Evolutionary conservation across 2,329 filamentous ascomycete species (phyloP).

Genomic region (Cercospora sp.): DNA sequence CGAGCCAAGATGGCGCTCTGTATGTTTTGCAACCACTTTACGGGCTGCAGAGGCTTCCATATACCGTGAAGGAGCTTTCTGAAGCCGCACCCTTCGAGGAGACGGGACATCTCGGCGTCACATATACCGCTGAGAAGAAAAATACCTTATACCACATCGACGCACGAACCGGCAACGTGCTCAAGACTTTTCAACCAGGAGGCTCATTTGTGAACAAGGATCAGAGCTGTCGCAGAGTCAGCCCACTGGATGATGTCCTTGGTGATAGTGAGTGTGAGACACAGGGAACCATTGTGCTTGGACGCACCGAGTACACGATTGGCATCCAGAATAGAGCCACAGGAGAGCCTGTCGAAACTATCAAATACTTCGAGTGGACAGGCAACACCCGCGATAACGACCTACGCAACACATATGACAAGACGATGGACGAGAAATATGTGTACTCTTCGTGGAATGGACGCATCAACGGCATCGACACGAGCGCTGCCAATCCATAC

Average conservation of each 20-base stretch:
- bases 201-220: slow-evolving; percentile 67
- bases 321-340: slow-evolving; percentile 75
- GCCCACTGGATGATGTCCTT: slow-evolving; percentile 56
- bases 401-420: slow-evolving; percentile 76
- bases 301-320: slow-evolving; percentile 86
- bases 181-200: slow-evolving; percentile 79
- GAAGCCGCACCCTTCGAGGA: slow-evolving; percentile 75
- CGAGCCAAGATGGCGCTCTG: slow-evolving; percentile 79
- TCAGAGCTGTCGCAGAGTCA: slow-evolving; percentile 72
- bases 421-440: slow-evolving; percentile 83
- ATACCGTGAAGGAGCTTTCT: slow-evolving; percentile 82
- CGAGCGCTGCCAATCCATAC: slow-evolving; percentile 46
- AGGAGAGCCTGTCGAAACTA: slow-evolving; percentile 76
- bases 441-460: slow-evolving; percentile 87
- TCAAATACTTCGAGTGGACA: slow-evolving; percentile 92
- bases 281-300: slow-evolving; percentile 77
- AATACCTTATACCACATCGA: slow-evolving; percentile 88
- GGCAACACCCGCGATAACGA: slow-evolving; percentile 90
- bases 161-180: slow-evolving; percentile 76
- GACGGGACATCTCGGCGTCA: slow-evolving; percentile 68
- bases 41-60: slow-evolving; percentile 65
- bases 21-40: slow-evolving; percentile 78
- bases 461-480: slow-evolving; percentile 76
- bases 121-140: slow-evolving; percentile 90
- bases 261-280: slow-evolving; percentile 73